Base-by-base conservation (phyloP, 2,329 filamentous ascomycete species). In the Polytolypa hystricis region DNA sequence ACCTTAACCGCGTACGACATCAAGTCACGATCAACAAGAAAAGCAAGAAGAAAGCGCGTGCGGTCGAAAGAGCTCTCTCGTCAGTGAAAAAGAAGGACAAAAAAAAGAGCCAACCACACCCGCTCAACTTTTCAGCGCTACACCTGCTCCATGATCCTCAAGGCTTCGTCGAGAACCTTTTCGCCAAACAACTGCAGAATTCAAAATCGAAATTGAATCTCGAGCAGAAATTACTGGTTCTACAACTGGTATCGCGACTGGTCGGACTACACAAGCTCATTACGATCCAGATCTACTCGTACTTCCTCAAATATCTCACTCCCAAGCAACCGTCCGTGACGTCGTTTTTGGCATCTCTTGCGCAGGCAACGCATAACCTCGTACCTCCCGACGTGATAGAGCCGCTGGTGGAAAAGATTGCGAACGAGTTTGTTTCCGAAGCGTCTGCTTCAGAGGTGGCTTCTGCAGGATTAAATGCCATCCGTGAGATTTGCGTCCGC, bases 391-490 rank as follows among this genome's bases (percentile, higher is more conserved):
- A 98, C 66, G 82, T 79, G 0, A 69, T 98, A 8, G 87, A 96
- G 57, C 89, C 91, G 0, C 65, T 96, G 4, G 69, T 98, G 2
- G 80, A 85, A 57, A 96, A 95, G 65, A 96, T 98, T 50, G 89
- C 91, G 20, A 95, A 96, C 54, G 91, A 98, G 57, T 98, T 98
- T 54, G 89, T 98, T 2, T 94, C 86, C 0, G 91, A 98, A 63
- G 91, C 85, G 1, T 79, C 87, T 0, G 87, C 91, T 1, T 74
- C 83, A 3, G 87, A 96, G 59, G 89, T 98, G 19, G 84, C 84
- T 1, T 80, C 87, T 3, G 89, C 91, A 4, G 91, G 89, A 53
- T 70, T 98, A 37, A 95, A 96, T 57, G 82, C 86, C 10, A 96
- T 98, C 47, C 78, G 91, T 34, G 91, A 98, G 54, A 84, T 98